Conservation (phyloP, 371 early-diverging fungal genomes). For the Mortierella sp. region DNA sequence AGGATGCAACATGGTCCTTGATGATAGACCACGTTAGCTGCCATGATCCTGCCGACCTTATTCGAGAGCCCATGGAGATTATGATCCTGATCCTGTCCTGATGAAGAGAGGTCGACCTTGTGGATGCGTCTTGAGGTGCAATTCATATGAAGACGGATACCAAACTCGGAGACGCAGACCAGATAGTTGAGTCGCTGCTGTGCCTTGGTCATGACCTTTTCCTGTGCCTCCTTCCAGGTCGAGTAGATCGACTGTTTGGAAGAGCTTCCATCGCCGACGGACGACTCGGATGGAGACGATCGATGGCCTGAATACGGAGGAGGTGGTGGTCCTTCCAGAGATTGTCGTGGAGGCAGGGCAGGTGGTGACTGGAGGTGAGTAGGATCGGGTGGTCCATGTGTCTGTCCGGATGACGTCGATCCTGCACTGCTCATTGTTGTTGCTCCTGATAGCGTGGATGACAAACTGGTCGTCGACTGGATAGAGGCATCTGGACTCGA, state of each 20-base stretch:
- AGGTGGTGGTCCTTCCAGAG: not conserved
- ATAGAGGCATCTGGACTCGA: not conserved
- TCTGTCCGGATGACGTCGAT: conserved; percentile 7
- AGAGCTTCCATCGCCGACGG: not conserved
- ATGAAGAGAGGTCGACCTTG: conserved; percentile 26
- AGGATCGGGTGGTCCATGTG: not conserved
- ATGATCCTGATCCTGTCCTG: conserved; percentile 1
- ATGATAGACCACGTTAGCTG: conserved; percentile 38
- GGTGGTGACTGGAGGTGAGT: conserved; percentile 5
- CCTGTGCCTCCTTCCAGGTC: conserved; percentile 33
- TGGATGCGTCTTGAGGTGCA: conserved; percentile 47
- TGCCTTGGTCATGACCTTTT: conserved; percentile 34
- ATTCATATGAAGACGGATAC: conserved; percentile 49
- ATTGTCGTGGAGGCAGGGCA: not conserved
- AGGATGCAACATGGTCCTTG: conserved; percentile 36
- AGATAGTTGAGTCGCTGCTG: conserved; percentile 43
- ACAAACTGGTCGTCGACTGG: conserved; percentile 27
- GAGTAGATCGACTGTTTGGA: conserved; percentile 24
- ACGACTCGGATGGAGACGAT: conserved; percentile 7
- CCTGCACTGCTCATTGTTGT: conserved; percentile 16
- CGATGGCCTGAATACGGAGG: conserved; percentile 7
- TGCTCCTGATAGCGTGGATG: conserved; percentile 24
- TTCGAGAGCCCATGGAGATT: not conserved
- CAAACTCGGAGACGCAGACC: conserved; percentile 31
- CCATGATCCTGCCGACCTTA: conserved; percentile 32